These are phyloP conservation scores for Cryphonectria carpinicola DNA, from an alignment of 2,329 filamentous ascomycete genomes.

Conservation along the genomic window DNA sequence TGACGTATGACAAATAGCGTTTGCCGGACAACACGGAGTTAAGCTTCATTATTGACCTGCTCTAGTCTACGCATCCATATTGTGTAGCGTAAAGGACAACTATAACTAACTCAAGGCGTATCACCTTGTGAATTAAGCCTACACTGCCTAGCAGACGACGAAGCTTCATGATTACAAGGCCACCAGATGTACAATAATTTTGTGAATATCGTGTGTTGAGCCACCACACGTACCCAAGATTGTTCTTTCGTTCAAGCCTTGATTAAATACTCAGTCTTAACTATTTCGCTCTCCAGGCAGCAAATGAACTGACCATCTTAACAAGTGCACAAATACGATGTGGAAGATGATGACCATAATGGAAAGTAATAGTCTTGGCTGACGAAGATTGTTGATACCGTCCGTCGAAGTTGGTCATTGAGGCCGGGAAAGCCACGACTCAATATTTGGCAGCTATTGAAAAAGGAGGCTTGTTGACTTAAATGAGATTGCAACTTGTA, in stretches of 20 bases:
- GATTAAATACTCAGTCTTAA: too few relatives aligned
- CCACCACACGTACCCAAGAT: background rate
- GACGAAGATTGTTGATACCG: background rate
- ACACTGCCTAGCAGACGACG: background rate
- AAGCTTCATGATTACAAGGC: too few relatives aligned
- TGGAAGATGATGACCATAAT: background rate
- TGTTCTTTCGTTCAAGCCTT: background rate
- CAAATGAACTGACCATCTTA: background rate
- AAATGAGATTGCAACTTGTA: background rate
- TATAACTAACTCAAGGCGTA: background rate
- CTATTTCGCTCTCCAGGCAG: background rate
- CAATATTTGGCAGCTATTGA: background rate
- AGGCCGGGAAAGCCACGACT: background rate
- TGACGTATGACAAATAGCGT: constrained; percentile 1
- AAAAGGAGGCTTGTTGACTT: background rate
- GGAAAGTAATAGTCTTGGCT: background rate
- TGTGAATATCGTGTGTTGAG: background rate
- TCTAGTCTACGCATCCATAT: background rate
- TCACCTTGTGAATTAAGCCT: too few relatives aligned
- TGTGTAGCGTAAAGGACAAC: background rate
- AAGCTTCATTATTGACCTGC: background rate
- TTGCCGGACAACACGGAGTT: constrained; percentile 1
- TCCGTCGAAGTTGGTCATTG: background rate
- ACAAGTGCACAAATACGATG: background rate
- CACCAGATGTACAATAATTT: background rate